Evolutionary conservation across 2,329 filamentous ascomycete genomes (phyloP).

Genomic region (Penicillium corylophilum): DNA sequence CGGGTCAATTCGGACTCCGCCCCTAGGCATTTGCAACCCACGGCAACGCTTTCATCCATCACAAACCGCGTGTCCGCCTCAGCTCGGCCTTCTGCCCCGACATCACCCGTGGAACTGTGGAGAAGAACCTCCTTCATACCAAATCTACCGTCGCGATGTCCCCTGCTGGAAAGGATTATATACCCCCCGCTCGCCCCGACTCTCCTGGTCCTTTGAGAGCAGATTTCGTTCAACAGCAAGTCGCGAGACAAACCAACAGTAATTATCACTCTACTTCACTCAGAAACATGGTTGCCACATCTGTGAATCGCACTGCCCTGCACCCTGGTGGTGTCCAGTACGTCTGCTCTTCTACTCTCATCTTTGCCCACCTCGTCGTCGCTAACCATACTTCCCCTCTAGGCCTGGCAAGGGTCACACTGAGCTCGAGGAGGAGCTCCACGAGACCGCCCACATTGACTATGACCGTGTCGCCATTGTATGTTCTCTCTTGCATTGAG

Average conservation of each 20-base stretch:
- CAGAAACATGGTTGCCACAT: conserved; percentile 52
- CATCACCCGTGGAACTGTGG: conserved; percentile 44
- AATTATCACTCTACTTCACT: conserved; percentile 61
- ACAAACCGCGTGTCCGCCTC: conserved; percentile 19
- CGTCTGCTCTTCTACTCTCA: conserved; percentile 42
- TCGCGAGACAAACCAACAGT: conserved; percentile 57
- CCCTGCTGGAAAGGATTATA: conserved; percentile 43
- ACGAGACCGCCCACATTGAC: conserved; percentile 97
- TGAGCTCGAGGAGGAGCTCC: conserved; percentile 94
- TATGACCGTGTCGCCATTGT: conserved; percentile 98
- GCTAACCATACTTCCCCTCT: conserved; percentile 14
- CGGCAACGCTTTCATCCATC: conserved; percentile 23
- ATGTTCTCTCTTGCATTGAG: conserved; percentile 40
- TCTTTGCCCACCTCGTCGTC: conserved; percentile 15
- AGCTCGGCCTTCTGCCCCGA: conserved; percentile 34
- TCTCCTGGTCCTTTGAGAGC: conserved; percentile 51
- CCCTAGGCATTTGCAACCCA: conserved; percentile 23
- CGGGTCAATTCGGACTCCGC: conserved; percentile 33
- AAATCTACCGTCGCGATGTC: conserved; percentile 26
- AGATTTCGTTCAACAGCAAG: conserved; percentile 59
- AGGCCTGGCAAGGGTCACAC: conserved; percentile 88
- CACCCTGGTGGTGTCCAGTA: conserved; percentile 90
- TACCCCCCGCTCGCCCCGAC: conserved; percentile 42
- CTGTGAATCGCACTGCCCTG: conserved; percentile 86
- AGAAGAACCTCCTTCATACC: conserved; percentile 33